phyloP scores from a whole-genome alignment of 768 basidiomycete species.

The Xerocomellus amylosporus region DNA sequence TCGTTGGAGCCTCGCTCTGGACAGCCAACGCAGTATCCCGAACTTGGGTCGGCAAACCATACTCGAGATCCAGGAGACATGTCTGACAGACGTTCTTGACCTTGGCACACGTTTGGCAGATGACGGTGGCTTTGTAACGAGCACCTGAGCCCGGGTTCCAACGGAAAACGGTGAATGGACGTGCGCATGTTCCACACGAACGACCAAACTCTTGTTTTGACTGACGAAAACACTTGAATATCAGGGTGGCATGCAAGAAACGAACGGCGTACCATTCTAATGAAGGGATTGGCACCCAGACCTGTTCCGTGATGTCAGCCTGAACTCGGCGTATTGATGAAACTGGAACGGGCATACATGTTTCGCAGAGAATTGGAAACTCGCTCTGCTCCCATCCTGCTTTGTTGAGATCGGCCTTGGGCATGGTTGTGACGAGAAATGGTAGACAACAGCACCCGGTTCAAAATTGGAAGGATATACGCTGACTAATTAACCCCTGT shows the following conservation, averaged over 20 bases:
- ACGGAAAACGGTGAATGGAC: conserved; percentile 95
- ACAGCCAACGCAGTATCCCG: conserved; percentile 90
- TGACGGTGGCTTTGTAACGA: conserved; percentile 94
- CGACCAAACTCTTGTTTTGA: conserved; percentile 96
- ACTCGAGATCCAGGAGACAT: conserved; percentile 94
- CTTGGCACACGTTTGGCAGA: conserved; percentile 97
- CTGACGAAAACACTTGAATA: conserved; percentile 55
- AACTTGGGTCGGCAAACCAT: conserved; percentile 94
- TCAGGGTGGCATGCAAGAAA: background rate
- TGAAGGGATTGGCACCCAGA: conserved; percentile 86
- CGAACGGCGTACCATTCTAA: conserved; percentile 73
- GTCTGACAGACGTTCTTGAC: conserved; percentile 97
- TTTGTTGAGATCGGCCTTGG: conserved; percentile 92
- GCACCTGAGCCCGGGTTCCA: conserved; percentile 96
- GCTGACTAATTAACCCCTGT: conserved; percentile 29
- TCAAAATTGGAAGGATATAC: conserved; percentile 6
- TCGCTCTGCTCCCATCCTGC: conserved; percentile 93
- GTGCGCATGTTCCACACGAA: conserved; percentile 95
- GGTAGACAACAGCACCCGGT: background rate
- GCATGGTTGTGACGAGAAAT: conserved; percentile 40
- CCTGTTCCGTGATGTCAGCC: conserved; percentile 42
- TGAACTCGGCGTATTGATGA: background rate
- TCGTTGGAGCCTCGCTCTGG: conserved; percentile 86
- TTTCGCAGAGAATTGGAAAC: conserved; percentile 92
- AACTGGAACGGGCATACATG: conserved; percentile 52